phyloP scores from a whole-genome alignment of 345 rosid species.

The Dipteronia sinensis region DNA sequence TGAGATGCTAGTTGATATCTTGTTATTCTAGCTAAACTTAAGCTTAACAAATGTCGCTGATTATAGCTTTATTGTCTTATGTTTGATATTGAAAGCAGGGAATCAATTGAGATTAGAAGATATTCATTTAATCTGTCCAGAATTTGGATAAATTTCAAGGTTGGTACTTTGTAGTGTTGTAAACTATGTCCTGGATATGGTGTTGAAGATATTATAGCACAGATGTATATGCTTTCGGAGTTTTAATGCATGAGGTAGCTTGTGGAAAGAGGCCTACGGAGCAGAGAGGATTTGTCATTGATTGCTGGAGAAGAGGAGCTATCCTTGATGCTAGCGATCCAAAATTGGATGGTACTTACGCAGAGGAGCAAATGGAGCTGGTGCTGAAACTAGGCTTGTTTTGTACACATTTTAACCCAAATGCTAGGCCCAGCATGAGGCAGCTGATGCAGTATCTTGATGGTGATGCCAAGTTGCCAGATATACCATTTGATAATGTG shows the following conservation, averaged over 20 bases:
- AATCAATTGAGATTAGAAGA: too few species aligned
- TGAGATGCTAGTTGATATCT: too few species aligned
- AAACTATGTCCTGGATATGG: too few species aligned
- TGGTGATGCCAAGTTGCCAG: slow-evolving; percentile 27
- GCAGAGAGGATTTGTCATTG: slow-evolving; percentile 29
- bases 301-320: slow-evolving; percentile 15
- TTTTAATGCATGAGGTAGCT: slow-evolving; percentile 48
- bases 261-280: slow-evolving; percentile 50
- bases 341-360: slow-evolving; percentile 13
- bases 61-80: too few species aligned
- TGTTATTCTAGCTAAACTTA: too few species aligned
- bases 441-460: slow-evolving; percentile 39
- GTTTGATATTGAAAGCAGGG: too few species aligned
- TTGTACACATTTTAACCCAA: slow-evolving; percentile 26
- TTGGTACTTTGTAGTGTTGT: too few species aligned
- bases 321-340: slow-evolving; percentile 23
- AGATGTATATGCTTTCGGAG: slow-evolving; percentile 49
- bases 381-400: slow-evolving; percentile 38
- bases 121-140: too few species aligned
- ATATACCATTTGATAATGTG: slow-evolving; percentile 5
- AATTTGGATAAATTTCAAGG: too few species aligned
- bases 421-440: slow-evolving; percentile 24
- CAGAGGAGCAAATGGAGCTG: slow-evolving; percentile 32
- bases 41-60: too few species aligned
- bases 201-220: too few species aligned